A percentile compares a stretch with the other conserved stretches of the same genome.
phyloP scores from a whole-genome alignment of 2,329 filamentous ascomycete species.

The Fonsecaea pedrosoi region DNA sequence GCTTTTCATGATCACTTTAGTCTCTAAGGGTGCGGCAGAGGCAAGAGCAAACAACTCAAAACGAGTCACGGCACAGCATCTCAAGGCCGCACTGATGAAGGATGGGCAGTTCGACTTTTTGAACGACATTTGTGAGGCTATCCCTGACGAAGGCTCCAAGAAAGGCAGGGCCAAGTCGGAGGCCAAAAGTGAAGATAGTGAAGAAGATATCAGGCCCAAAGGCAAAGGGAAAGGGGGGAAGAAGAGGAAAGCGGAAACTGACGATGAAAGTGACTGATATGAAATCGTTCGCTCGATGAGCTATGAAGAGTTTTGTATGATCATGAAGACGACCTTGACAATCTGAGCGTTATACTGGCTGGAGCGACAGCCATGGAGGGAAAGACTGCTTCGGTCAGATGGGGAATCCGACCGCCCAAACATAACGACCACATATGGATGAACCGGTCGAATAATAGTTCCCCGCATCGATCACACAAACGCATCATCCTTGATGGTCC shows the following conservation, averaged over 20 bases:
- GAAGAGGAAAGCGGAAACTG: constrained; percentile 34
- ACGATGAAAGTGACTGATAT: constrained; percentile 34
- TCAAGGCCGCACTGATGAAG: constrained; percentile 86
- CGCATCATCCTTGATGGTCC: not conserved
- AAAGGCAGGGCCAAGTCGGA: constrained; percentile 38
- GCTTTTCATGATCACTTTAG: constrained; percentile 95
- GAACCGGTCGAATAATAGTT: not conserved
- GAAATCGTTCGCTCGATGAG: not conserved
- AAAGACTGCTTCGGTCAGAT: not conserved
- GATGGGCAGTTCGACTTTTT: constrained; percentile 96
- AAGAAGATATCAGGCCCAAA: constrained; percentile 35
- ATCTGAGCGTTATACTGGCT: constrained; percentile 9
- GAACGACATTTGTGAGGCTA: constrained; percentile 84
- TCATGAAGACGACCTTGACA: constrained; percentile 7
- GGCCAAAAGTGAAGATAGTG: constrained; percentile 38
- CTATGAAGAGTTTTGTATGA: constrained; percentile 15
- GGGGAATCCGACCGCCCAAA: not conserved
- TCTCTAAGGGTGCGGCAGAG: constrained; percentile 84
- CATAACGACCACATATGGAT: constrained; percentile 5
- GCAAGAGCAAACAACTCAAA: constrained; percentile 75
- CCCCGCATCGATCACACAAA: constrained; percentile 1
- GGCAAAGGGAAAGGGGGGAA: constrained; percentile 34
- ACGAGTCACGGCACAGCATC: constrained; percentile 84
- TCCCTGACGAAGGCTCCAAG: constrained; percentile 62
- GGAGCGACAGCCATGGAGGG: not conserved